Conservation (phyloP, 805 yeast species). For the Candida adriatica region DNA sequence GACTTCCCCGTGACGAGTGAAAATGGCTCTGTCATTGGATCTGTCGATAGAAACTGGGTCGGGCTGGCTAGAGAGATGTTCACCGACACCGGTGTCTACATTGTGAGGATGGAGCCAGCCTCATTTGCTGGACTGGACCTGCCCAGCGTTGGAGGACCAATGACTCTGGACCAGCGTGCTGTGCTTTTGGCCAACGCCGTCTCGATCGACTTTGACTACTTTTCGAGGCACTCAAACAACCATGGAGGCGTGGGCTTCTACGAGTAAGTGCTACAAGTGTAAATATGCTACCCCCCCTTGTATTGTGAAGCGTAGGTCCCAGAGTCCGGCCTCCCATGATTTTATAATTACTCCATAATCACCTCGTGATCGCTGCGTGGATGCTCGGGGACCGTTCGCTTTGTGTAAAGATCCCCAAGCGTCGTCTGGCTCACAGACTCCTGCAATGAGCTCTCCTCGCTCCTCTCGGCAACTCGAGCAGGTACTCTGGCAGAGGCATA, state of each 20-base stretch:
- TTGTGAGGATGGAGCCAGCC: slow-evolving; percentile 73
- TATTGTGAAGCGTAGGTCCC: too few relatives aligned
- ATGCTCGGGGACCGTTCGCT: too few relatives aligned
- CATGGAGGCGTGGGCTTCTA: too few relatives aligned
- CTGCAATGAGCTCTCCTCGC: slow-evolving; percentile 2
- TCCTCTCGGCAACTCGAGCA: background rate
- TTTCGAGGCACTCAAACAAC: slow-evolving; percentile 84
- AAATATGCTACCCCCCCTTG: too few relatives aligned
- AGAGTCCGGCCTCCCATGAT: too few relatives aligned
- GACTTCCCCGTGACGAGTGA: slow-evolving; percentile 72
- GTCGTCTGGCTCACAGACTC: too few relatives aligned
- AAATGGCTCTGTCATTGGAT: slow-evolving; percentile 52
- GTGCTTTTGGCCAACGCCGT: slow-evolving; percentile 82
- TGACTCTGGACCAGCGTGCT: slow-evolving; percentile 80
- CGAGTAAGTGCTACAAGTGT: too few relatives aligned
- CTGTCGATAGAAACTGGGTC: slow-evolving; percentile 90
- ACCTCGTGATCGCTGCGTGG: too few relatives aligned
- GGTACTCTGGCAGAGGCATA: background rate
- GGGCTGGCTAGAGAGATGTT: slow-evolving; percentile 90
- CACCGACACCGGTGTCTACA: slow-evolving; percentile 92
- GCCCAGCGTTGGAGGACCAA: slow-evolving; percentile 39
- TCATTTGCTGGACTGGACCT: slow-evolving; percentile 58
- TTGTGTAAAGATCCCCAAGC: too few relatives aligned
- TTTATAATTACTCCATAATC: too few relatives aligned
- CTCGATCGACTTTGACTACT: slow-evolving; percentile 92